Percentiles rank a stretch among this genome's conserved stretches.
Evolutionary conservation across 345 rosid species (phyloP).

Genomic region (Murraya paniculata): DNA sequence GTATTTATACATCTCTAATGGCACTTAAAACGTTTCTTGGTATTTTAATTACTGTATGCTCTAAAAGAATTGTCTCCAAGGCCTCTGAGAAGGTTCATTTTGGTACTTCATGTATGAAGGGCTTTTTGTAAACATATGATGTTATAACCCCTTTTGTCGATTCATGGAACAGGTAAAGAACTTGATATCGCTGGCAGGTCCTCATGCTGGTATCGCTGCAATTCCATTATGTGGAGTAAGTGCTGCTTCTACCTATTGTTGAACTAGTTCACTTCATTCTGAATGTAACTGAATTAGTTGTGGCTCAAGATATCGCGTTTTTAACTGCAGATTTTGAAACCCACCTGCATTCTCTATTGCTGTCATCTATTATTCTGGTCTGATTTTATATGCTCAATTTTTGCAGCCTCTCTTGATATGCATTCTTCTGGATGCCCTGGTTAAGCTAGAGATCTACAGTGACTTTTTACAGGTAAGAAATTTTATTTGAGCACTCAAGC

Average conservation of each 20-base stretch:
- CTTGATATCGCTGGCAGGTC: slow-evolving; percentile 73
- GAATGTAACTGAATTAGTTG: background rate
- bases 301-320: background rate
- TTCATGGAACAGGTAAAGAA: slow-evolving; percentile 63
- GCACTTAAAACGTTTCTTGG: background rate
- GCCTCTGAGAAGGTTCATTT: background rate
- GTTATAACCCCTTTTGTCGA: slow-evolving; percentile 2
- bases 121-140: background rate
- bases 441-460: slow-evolving; percentile 65
- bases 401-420: slow-evolving; percentile 57
- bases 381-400: slow-evolving; percentile 7
- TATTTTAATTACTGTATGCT: background rate
- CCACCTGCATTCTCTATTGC: background rate
- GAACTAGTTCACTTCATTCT: background rate
- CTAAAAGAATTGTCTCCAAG: background rate
- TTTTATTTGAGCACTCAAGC: slow-evolving; percentile 3
- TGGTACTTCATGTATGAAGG: background rate
- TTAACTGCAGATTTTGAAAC: background rate
- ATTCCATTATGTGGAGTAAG: slow-evolving; percentile 83
- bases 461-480: slow-evolving; percentile 60
- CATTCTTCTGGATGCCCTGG: slow-evolving; percentile 56
- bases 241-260: slow-evolving; percentile 4
- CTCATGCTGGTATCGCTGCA: slow-evolving; percentile 86
- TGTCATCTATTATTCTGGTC: background rate
- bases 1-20: background rate